Base-by-base conservation (phyloP, 139 green algal genomes). In the Coelastrella sp. region DNA sequence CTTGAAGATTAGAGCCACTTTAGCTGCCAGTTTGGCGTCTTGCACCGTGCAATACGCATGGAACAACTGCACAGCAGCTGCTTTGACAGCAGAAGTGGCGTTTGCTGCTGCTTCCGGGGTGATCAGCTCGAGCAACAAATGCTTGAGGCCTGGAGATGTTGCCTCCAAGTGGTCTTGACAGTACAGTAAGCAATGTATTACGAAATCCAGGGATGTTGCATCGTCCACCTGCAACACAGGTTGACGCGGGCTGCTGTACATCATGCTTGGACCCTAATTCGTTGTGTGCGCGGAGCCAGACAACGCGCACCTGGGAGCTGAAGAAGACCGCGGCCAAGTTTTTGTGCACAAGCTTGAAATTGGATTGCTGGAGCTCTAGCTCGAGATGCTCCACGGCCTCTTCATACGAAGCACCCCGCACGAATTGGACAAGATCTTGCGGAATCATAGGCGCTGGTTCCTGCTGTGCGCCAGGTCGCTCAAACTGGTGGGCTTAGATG, bases 1-100 rank as follows among this genome's bases (percentile, higher is more conserved):
- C 22, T 76, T 13, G 64, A 93, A 93, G 11, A n/a, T 86, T 32
- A n/a, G 4, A 17, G 81, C 81, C 14, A 87, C 81, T 59, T 91
- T 91, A 47, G 80, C 79, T 3, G 88, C 88, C 8, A 91, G 88
- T 73, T 91, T 91, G 20, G 88, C 88, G 54, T 87, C 82, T 60
- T 64, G 14, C 22, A 22, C n/a, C 60, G 47, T 76, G 57, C 65
- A 71, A 75, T 66, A 85, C 3, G 75, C 60, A 47, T 58, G 11
- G 7, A 90, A 84, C 75, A 90, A 73, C 74, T 71, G 68, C 84
- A 78, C 71, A 54, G 60, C 60, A 16, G 10, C 11, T 11, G 3
- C 8, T 65, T 22, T 81, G 17, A 61, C 56, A 10, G 19, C 56
- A 20, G 58, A 4, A 58, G 11, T 13, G 8, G 23, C 68, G 6